These are phyloP conservation scores for Penicillium sp. DNA, from an alignment of 2,329 filamentous ascomycete genomes.

Conservation along the genomic window DNA sequence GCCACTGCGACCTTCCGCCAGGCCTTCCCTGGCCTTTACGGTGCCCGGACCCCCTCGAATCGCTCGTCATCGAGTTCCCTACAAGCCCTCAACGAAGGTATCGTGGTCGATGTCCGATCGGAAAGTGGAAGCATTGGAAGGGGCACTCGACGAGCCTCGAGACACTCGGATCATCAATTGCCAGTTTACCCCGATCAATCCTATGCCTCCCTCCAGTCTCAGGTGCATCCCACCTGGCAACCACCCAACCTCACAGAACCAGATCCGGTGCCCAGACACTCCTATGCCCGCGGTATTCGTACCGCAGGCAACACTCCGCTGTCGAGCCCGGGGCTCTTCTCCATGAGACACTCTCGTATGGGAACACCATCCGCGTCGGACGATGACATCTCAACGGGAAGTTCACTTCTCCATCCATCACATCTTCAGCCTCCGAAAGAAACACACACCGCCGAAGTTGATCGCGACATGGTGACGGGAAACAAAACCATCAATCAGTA, in stretches of 20 bases:
- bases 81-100: conserved; percentile 41
- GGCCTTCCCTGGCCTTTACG: conserved; percentile 34
- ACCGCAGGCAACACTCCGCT: conserved; percentile 49
- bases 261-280: conserved; percentile 23
- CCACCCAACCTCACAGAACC: conserved; percentile 39
- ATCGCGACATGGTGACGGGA: conserved; percentile 82
- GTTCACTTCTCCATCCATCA: conserved; percentile 66
- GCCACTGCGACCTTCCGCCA: conserved; percentile 34
- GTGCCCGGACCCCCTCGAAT: conserved; percentile 39
- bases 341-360: conserved; percentile 33
- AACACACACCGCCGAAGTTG: conserved; percentile 87
- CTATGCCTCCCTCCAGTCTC: conserved; percentile 46
- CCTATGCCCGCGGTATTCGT: conserved; percentile 32
- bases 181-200: conserved; percentile 51
- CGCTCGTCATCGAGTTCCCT: conserved; percentile 45
- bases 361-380: conserved; percentile 37
- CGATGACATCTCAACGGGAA: conserved; percentile 44
- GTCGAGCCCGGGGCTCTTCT: conserved; percentile 49
- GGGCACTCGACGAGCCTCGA: conserved; percentile 29
- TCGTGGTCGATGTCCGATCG: conserved; percentile 36
- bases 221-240: conserved; percentile 42
- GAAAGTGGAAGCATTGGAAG: conserved; percentile 29
- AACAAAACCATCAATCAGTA: conserved; percentile 98
- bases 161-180: conserved; percentile 35
- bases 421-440: conserved; percentile 74